phyloP scores from a whole-genome alignment of 1,139 yeast species.

The Kodamaea arcana region DNA sequence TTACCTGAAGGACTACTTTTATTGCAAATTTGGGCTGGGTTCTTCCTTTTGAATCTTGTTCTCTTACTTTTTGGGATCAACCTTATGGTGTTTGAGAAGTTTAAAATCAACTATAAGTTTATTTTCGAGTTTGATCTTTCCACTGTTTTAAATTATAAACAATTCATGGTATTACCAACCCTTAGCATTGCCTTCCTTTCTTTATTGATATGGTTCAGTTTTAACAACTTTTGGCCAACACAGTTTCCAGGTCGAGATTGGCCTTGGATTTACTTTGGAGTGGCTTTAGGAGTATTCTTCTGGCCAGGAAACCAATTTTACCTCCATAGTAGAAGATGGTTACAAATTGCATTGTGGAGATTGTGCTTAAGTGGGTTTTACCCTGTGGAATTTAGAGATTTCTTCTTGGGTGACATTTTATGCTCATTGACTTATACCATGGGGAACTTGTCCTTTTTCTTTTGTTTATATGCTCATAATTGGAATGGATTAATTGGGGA shows the following conservation, averaged over 20 bases:
- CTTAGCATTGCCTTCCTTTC: slow-evolving; percentile 53
- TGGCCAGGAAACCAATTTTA: slow-evolving; percentile 61
- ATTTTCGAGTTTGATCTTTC: slow-evolving; percentile 84
- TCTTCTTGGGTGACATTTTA: slow-evolving; percentile 85
- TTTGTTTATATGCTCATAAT: slow-evolving; percentile 71
- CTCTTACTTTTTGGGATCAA: slow-evolving; percentile 63
- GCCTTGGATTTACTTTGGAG: slow-evolving; percentile 75
- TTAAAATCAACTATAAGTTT: slow-evolving; percentile 82
- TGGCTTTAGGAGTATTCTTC: slow-evolving; percentile 45
- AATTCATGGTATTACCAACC: slow-evolving; percentile 62
- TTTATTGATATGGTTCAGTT: slow-evolving; percentile 70
- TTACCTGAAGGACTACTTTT: slow-evolving; percentile 55
- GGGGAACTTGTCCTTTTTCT: slow-evolving; percentile 80
- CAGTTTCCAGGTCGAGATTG: slow-evolving; percentile 63
- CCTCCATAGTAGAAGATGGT: slow-evolving; percentile 65
- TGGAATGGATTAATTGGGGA: slow-evolving; percentile 52
- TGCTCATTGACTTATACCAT: slow-evolving; percentile 85
- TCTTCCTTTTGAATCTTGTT: slow-evolving; percentile 59
- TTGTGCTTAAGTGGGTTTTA: slow-evolving; percentile 76
- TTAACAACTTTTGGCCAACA: slow-evolving; percentile 62
- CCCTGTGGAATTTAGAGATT: slow-evolving; percentile 93
- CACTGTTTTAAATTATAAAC: slow-evolving; percentile 62
- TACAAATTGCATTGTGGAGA: slow-evolving; percentile 68
- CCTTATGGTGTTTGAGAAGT: slow-evolving; percentile 67
- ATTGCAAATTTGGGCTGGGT: slow-evolving; percentile 91